phyloP scores from a whole-genome alignment of 192 early-diverging fungal genomes.

The Podochytrium sp. region DNA sequence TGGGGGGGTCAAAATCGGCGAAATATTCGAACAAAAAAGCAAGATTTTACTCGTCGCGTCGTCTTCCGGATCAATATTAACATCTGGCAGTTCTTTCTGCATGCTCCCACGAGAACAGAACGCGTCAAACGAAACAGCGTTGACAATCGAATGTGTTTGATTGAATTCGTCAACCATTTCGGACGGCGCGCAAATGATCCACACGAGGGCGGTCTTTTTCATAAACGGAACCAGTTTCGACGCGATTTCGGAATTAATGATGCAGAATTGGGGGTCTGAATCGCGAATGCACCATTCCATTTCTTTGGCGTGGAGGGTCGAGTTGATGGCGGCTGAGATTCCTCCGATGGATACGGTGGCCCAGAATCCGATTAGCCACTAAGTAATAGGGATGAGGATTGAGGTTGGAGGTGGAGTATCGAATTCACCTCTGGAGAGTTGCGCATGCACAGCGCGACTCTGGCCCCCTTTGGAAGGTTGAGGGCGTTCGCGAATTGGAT shows the following conservation, averaged over 20 bases:
- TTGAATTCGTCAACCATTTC: neutral
- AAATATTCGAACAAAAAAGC: neutral
- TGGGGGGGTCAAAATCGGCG: neutral
- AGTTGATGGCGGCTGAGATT: conserved; percentile 28
- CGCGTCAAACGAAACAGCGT: neutral
- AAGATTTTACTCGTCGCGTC: conserved; percentile 1
- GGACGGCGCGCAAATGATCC: neutral
- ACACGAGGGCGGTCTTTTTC: neutral
- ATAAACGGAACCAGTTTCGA: neutral
- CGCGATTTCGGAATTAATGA: conserved; percentile 22
- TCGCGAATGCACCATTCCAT: conserved; percentile 25
- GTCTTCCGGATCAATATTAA: conserved; percentile 3
- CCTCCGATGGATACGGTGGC: conserved; percentile 22
- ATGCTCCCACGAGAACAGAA: neutral
- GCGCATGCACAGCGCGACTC: conserved; percentile 27
- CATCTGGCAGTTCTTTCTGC: neutral
- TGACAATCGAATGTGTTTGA: neutral
- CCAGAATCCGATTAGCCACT: conserved; percentile 31
- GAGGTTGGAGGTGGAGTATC: neutral
- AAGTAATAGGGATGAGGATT: neutral
- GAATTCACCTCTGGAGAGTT: conserved; percentile 28
- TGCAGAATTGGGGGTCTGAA: conserved; percentile 4
- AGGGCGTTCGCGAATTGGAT: conserved; percentile 21
- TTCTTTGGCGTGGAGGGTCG: conserved; percentile 33
- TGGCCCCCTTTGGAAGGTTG: conserved; percentile 18